Percentiles rank a stretch among this genome's conserved stretches.
These are phyloP conservation scores for Venturia effusa DNA, from an alignment of 2,329 filamentous ascomycete species.

Conservation along the genomic window DNA sequence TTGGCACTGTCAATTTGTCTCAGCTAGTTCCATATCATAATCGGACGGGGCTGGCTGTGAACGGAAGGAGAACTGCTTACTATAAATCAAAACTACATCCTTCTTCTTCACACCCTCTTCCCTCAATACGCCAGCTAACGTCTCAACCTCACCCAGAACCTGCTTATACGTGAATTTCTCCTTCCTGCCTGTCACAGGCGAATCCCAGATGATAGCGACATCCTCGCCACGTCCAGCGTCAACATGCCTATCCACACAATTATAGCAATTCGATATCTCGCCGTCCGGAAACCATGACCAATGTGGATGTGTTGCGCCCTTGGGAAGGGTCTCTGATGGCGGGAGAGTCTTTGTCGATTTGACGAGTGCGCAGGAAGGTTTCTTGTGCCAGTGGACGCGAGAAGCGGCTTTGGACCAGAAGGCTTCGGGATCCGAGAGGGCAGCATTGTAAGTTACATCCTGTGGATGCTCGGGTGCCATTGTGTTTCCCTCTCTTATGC, in stretches of 20 bases:
- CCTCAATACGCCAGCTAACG: constrained; percentile 67
- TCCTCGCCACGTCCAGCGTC: constrained; percentile 60
- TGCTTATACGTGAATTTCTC: constrained; percentile 63
- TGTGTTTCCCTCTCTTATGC: background rate
- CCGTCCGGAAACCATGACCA: constrained; percentile 90
- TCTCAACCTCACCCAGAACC: constrained; percentile 69
- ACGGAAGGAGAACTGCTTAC: constrained; percentile 35
- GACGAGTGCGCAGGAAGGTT: constrained; percentile 52
- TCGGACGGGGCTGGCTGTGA: background rate
- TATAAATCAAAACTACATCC: constrained; percentile 85
- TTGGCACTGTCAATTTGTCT: constrained; percentile 57
- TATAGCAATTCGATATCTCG: constrained; percentile 84
- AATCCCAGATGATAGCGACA: constrained; percentile 77
- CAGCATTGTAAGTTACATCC: constrained; percentile 41
- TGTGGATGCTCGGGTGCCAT: constrained; percentile 25
- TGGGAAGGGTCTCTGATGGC: constrained; percentile 21
- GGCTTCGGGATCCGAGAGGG: constrained; percentile 54
- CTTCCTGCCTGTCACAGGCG: constrained; percentile 66
- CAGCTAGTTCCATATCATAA: background rate
- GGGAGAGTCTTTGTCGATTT: constrained; percentile 50
- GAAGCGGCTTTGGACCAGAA: constrained; percentile 72
- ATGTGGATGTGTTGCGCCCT: constrained; percentile 54
- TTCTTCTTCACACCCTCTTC: constrained; percentile 75
- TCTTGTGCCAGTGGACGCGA: constrained; percentile 70
- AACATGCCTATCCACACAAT: constrained; percentile 87